Evolutionary conservation across 106 monocot genomes (phyloP).

Genomic region (Dioscorea zingiberensis): DNA sequence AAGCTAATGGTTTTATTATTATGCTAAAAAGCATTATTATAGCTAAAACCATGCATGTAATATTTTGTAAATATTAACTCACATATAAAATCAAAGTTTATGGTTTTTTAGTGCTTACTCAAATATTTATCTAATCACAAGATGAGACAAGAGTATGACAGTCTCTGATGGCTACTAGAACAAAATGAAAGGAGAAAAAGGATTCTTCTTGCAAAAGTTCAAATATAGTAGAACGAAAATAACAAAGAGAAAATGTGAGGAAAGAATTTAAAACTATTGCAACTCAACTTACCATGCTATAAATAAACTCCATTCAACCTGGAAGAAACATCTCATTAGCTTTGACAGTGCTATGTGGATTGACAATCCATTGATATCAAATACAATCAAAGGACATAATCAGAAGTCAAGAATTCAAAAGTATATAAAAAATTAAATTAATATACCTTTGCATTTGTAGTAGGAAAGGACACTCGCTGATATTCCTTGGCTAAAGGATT

Average conservation of each 20-base stretch:
- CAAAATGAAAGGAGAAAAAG: too few relatives aligned
- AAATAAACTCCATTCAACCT: conserved; percentile 89
- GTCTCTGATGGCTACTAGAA: too few relatives aligned
- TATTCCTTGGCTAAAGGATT: too few relatives aligned
- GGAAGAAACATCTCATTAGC: conserved; percentile 96
- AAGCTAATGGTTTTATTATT: too few relatives aligned
- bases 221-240: background rate
- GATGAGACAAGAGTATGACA: too few relatives aligned
- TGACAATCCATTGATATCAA: conserved; percentile 94
- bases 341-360: conserved; percentile 65
- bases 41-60: too few relatives aligned
- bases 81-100: too few relatives aligned
- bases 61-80: too few relatives aligned
- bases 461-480: conserved; percentile 71
- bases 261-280: background rate
- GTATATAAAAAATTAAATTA: background rate
- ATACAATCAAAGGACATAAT: conserved; percentile 29
- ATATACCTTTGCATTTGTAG: conserved; percentile 67
- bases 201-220: background rate
- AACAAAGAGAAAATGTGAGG: background rate
- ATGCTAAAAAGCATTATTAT: too few relatives aligned
- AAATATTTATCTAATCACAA: too few relatives aligned
- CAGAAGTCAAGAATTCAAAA: background rate
- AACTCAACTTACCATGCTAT: conserved; percentile 59
- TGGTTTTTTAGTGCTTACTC: too few relatives aligned